A percentile compares a stretch with the other conserved stretches of the same genome.
Evolutionary conservation across 768 basidiomycete genomes (phyloP).

Genomic region (Paxillus rubicundulus): DNA sequence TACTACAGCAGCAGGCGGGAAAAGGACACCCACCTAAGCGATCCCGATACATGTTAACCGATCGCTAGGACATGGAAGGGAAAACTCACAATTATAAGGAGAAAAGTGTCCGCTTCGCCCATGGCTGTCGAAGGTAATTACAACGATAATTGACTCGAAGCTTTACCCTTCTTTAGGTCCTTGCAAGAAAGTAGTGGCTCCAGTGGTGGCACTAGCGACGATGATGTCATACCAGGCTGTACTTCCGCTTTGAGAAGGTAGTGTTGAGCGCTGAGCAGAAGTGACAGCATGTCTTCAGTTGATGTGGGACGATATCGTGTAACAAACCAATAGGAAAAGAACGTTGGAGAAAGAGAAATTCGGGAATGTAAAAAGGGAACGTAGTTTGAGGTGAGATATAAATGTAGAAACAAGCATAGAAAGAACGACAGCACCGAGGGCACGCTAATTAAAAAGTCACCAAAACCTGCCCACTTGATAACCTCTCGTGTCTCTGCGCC

Average conservation of each 20-base stretch:
- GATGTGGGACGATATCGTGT: background rate
- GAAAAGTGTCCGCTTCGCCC: slow-evolving; percentile 2
- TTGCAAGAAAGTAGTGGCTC: too few species aligned
- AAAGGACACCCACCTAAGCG: slow-evolving; percentile 66
- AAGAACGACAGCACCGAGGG: slow-evolving; percentile 4
- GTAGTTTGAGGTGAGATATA: background rate
- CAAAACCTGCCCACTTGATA: background rate
- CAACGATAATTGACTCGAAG: too few species aligned
- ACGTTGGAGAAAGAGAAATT: background rate
- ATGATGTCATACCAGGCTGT: slow-evolving; percentile 18
- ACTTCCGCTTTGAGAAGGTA: slow-evolving; percentile 19
- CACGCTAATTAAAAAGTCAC: slow-evolving; percentile 11
- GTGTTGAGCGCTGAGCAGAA: background rate
- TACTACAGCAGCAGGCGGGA: slow-evolving; percentile 74
- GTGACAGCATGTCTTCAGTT: background rate
- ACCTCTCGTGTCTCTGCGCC: slow-evolving; percentile 1
- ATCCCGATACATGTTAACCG: background rate
- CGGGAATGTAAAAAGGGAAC: background rate
- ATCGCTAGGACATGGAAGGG: too few species aligned
- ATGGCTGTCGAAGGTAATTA: slow-evolving; percentile 10
- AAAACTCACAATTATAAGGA: slow-evolving; percentile 14
- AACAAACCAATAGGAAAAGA: background rate
- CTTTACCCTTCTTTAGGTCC: too few species aligned
- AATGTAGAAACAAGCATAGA: slow-evolving; percentile 14
- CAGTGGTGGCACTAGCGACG: background rate